These are phyloP conservation scores for Scenedesmus sp. DNA, from an alignment of 163 green algal genomes.

Conservation along the genomic window DNA sequence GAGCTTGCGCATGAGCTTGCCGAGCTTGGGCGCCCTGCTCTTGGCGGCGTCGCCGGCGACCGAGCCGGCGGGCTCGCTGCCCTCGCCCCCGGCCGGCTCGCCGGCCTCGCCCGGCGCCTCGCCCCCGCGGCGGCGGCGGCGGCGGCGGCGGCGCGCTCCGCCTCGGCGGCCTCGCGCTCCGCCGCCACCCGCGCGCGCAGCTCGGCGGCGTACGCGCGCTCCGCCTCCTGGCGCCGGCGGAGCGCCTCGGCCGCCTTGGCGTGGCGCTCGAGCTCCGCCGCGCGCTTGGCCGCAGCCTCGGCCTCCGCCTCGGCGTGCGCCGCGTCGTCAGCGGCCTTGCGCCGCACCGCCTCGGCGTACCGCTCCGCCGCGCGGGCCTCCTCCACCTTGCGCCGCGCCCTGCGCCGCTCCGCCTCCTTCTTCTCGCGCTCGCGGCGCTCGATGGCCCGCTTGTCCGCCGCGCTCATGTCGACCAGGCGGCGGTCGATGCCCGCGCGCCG, in stretches of 20 bases:
- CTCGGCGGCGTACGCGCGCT: too few relatives aligned
- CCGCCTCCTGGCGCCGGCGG: too few relatives aligned
- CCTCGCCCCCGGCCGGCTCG: neutral
- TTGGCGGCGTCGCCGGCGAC: neutral
- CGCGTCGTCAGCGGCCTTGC: neutral
- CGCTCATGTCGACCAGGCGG: slow-evolving; percentile 30
- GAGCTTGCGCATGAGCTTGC: neutral
- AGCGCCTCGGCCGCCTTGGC: neutral
- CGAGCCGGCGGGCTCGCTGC: neutral
- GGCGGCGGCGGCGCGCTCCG: neutral
- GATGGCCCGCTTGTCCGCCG: slow-evolving; percentile 30
- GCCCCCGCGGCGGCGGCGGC: neutral
- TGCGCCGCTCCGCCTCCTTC: slow-evolving; percentile 37
- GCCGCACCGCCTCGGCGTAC: slow-evolving; percentile 6
- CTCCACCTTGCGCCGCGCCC: slow-evolving; percentile 14
- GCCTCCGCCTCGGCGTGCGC: neutral
- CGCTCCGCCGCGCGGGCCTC: slow-evolving; percentile 12
- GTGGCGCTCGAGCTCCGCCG: neutral
- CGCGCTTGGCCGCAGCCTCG: neutral
- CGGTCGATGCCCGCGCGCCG: slow-evolving; percentile 37
- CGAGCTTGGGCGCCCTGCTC: neutral
- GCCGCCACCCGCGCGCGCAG: neutral
- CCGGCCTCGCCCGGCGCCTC: neutral
- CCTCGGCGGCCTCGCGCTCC: neutral
- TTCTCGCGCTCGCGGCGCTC: slow-evolving; percentile 28